Conservation (phyloP, 352 stramenopile genomes). For the Pythium sukuiense region DNA sequence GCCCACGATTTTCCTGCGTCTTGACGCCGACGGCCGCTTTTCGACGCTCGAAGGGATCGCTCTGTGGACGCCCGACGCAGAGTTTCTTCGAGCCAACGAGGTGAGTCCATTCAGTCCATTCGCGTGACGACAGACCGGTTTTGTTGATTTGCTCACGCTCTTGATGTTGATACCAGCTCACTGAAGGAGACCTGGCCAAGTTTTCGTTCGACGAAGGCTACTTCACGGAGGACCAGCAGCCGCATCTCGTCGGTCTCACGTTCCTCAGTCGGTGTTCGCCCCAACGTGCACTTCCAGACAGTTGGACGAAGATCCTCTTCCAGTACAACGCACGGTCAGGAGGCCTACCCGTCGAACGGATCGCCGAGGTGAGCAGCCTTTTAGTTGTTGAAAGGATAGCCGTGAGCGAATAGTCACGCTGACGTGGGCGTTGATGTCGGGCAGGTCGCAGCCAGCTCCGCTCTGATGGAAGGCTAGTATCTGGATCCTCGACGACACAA, state of each 20-base stretch:
- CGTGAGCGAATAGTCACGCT: too few species aligned
- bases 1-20: conserved; percentile 67
- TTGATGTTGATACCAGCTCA: conserved; percentile 36
- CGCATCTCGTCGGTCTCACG: conserved; percentile 48
- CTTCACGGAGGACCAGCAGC: conserved; percentile 44
- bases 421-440: neutral
- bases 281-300: conserved; percentile 80
- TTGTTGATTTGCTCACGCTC: too few species aligned
- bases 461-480: conserved; percentile 12
- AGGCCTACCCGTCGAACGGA: conserved; percentile 58
- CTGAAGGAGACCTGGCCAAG: conserved; percentile 73
- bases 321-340: conserved; percentile 68
- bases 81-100: conserved; percentile 66
- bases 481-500: neutral
- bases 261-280: conserved; percentile 81
- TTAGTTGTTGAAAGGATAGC: too few species aligned
- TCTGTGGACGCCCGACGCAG: conserved; percentile 43
- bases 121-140: too few species aligned
- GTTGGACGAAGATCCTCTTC: conserved; percentile 89
- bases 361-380: conserved; percentile 48
- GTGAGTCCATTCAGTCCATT: conserved; percentile 27
- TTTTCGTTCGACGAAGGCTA: conserved; percentile 75
- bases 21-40: conserved; percentile 54
- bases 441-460: neutral
- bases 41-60: conserved; percentile 72